Percentiles rank a stretch among this genome's conserved stretches.
These are phyloP conservation scores for Leccinum subgranulosum DNA, from an alignment of 768 basidiomycete species.

Conservation along the genomic window DNA sequence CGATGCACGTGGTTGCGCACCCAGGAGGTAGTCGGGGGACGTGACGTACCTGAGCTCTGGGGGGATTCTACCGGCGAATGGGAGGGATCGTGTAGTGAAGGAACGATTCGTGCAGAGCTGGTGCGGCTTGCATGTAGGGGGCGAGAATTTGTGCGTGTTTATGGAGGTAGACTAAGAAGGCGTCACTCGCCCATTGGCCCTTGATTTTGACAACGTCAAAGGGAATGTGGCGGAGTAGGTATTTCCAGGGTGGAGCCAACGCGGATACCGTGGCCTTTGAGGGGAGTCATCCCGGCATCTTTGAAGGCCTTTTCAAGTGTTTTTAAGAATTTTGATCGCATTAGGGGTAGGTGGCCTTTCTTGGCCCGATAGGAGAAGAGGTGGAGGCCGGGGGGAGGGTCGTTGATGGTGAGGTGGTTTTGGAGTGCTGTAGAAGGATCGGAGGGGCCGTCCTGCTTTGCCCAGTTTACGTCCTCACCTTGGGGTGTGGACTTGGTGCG, in stretches of 20 bases:
- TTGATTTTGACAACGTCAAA: not conserved
- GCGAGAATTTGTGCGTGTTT: not conserved
- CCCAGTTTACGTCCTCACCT: not conserved
- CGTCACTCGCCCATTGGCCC: not conserved
- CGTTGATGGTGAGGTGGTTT: rapidly evolving
- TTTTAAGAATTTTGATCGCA: too few species aligned
- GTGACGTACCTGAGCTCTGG: too few species aligned
- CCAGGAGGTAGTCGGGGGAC: not conserved
- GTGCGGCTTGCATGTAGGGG: not conserved
- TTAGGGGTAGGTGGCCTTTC: too few species aligned
- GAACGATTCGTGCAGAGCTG: rapidly evolving
- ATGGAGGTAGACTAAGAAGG: not conserved
- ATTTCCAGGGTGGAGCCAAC: not conserved
- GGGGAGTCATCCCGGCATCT: too few species aligned
- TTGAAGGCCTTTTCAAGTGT: rapidly evolving
- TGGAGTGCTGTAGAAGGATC: not conserved
- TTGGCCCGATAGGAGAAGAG: too few species aligned
- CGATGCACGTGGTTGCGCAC: not conserved
- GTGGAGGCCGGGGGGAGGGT: too few species aligned
- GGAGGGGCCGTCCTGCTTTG: not conserved
- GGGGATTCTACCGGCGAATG: rapidly evolving
- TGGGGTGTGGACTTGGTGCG: not conserved
- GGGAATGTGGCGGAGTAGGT: not conserved
- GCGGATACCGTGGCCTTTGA: not conserved
- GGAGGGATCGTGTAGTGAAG: not conserved